These are phyloP conservation scores for Fremontodendron californicum DNA, from an alignment of 345 rosid genomes.

Conservation along the genomic window DNA sequence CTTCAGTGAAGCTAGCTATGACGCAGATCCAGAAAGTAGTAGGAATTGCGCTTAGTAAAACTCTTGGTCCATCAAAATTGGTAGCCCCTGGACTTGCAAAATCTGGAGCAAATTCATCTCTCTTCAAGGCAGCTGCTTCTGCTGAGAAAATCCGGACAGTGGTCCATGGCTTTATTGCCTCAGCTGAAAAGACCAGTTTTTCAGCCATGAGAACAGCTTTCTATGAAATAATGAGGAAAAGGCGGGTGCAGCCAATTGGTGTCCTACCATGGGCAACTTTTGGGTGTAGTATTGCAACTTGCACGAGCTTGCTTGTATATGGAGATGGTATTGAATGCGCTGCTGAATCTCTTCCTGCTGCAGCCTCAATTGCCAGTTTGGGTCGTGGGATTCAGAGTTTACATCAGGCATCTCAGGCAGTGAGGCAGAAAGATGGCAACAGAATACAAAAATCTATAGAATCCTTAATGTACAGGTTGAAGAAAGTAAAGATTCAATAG, in stretches of 20 bases:
- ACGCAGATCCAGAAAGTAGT: conserved; percentile 67
- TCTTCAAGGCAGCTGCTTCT: conserved; percentile 65
- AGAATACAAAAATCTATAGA: conserved; percentile 80
- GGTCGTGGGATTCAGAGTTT: conserved; percentile 87
- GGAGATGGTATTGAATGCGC: conserved; percentile 95
- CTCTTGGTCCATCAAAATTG: conserved; percentile 55
- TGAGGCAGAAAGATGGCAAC: conserved; percentile 49
- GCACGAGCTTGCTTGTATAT: conserved; percentile 58
- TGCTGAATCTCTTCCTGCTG: conserved; percentile 78
- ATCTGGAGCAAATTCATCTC: conserved; percentile 56
- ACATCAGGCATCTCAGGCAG: conserved; percentile 61
- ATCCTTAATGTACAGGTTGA: conserved; percentile 64
- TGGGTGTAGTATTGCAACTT: conserved; percentile 76
- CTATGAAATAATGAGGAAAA: conserved; percentile 90
- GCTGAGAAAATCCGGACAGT: conserved; percentile 80
- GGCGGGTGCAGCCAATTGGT: conserved; percentile 54
- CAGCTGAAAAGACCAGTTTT: conserved; percentile 89
- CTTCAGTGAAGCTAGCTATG: conserved; percentile 56
- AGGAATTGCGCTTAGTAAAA: conserved; percentile 53
- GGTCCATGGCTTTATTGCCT: conserved; percentile 70
- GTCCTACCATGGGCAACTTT: conserved; percentile 78
- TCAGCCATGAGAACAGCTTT: conserved; percentile 93
- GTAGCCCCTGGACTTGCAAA: conserved; percentile 67
- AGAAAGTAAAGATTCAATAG: conserved; percentile 54
- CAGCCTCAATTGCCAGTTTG: conserved; percentile 85